phyloP scores from a whole-genome alignment of 192 early-diverging fungal species.

The Coemansia sp. region DNA sequence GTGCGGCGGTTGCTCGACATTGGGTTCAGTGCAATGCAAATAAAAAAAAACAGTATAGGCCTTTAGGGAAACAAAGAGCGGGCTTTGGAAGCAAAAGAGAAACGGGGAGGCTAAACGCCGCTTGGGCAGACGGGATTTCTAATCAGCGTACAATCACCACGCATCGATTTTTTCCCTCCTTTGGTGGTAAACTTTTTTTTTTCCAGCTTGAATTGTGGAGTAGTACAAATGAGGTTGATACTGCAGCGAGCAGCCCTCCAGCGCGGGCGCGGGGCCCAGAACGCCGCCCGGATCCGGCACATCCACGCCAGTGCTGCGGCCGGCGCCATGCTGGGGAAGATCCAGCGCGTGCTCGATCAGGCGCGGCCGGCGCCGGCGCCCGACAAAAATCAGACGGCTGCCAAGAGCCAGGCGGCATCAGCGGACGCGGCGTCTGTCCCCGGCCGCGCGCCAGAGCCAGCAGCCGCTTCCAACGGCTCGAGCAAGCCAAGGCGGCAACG shows the following conservation, averaged over 20 bases:
- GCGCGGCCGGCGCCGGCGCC: conserved; percentile 10
- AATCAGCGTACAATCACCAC: no score
- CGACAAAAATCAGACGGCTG: conserved; percentile 7
- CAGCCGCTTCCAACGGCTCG: conserved; percentile 5
- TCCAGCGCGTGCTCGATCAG: conserved; percentile 22
- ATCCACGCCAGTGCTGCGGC: conserved; percentile 6
- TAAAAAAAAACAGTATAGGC: background rate
- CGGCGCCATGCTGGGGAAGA: conserved; percentile 6
- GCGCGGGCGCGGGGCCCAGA: no score
- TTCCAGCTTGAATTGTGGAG: no score
- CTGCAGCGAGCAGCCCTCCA: no score
- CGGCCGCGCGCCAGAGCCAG: no score
- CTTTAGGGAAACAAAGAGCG: no score
- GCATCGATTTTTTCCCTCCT: background rate
- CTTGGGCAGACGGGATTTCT: no score
- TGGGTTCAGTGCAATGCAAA: background rate
- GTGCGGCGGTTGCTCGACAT: conserved; percentile 12
- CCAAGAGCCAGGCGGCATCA: no score
- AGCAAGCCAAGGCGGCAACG: background rate
- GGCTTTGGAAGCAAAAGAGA: no score
- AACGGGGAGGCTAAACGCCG: no score
- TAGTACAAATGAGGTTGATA: no score
- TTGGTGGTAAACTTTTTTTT: background rate
- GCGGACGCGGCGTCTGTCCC: no score
- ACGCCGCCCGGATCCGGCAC: background rate